Base-by-base conservation (phyloP, 345 rosid species). In the Linum trigynum region DNA sequence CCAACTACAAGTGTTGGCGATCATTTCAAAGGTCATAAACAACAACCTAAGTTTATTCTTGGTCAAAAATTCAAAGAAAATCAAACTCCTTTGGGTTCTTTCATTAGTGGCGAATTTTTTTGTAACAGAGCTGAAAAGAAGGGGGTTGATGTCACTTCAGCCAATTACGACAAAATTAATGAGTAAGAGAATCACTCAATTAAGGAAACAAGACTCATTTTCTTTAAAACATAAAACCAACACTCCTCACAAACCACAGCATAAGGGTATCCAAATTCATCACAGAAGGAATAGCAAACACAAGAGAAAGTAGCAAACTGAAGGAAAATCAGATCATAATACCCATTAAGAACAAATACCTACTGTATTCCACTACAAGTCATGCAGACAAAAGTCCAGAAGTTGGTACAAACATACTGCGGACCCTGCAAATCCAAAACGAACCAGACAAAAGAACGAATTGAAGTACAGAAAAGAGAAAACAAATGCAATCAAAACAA, bases 281-380 rank as follows among this genome's bases (percentile, higher is more conserved):
- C 6, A 65, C 6, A 62, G 1, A 39, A 55, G 7, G 23, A 12
- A 3, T 16, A 41, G 59, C 12, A 50, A 9, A 16, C 9, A 8
- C 50, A 5, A 23, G 55, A 48, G 39, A 16, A 68, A 51, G 1
- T 10, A 62, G 39, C 40, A 38, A 48, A 7, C 32, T 12, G 17
- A 2, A 59, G 5, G 5, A 41, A 10, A 41, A 35, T 38, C 65
- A 55, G 56, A 23, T 23, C 32, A 23, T 23, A 6, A 57, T 16
- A 57, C 59, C 32, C 66, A 61, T 60, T 16, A 39, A 50, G 23
- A 57, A 67, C 12, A 39, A 72, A 40, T 56, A 82, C 99, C 90
- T 78, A 94, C 99, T 94, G 99, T 69, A 94, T 90, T 5, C 99
- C 99, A 57, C 99, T 71, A 83, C 99, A 94, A 74, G 87, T 77